These are phyloP conservation scores for Tephrocybe sp. DNA, from an alignment of 768 basidiomycete genomes.

Conservation along the genomic window DNA sequence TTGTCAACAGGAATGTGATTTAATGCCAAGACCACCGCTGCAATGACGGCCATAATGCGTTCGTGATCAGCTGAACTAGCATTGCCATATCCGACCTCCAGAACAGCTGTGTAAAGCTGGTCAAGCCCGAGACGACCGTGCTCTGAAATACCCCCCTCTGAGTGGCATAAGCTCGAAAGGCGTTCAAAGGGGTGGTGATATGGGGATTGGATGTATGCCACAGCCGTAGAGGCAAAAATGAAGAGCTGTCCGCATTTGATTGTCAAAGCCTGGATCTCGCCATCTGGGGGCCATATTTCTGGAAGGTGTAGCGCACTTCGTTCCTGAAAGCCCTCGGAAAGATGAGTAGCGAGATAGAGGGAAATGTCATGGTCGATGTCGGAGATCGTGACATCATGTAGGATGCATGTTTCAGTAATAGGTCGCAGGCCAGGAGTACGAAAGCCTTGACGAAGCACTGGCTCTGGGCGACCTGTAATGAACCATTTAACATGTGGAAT, in stretches of 20 bases:
- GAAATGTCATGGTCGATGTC: background rate
- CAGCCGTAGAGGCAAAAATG: background rate
- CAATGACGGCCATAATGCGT: background rate
- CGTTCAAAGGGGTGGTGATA: background rate
- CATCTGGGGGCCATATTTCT: background rate
- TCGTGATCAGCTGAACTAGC: too few species aligned
- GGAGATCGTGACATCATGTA: background rate
- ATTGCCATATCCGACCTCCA: too few species aligned
- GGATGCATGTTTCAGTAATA: background rate
- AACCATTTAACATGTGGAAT: background rate
- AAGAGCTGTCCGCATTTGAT: background rate
- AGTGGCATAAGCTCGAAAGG: background rate
- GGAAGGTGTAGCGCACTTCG: background rate
- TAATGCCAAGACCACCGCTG: background rate
- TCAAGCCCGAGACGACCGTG: background rate
- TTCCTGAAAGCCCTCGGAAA: background rate
- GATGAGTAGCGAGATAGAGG: background rate
- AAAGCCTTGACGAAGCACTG: background rate
- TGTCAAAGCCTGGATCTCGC: background rate
- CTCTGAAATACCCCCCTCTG: background rate
- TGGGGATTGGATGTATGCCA: background rate
- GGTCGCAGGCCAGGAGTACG: background rate
- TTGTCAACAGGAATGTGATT: background rate
- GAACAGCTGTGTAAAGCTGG: too few species aligned
- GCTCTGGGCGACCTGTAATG: background rate